Conservation (phyloP, 371 early-diverging fungal species). For the Apophysomyces variabilis region DNA sequence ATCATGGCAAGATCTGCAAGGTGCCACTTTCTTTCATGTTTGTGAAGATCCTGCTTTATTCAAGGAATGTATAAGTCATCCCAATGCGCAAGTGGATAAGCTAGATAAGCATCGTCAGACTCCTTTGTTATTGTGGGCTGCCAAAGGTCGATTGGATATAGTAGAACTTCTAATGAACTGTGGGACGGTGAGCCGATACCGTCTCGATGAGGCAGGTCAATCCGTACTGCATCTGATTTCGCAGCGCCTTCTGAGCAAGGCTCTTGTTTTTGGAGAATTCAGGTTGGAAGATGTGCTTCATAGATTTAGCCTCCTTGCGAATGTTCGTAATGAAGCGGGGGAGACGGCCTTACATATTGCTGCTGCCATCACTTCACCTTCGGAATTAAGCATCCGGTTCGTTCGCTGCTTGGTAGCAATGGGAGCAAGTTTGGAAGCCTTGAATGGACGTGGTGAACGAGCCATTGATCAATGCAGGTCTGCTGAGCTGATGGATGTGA, state of each 20-base stretch:
- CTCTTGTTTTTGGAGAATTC: constrained; percentile 16
- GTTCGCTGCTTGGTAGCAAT: constrained; percentile 27
- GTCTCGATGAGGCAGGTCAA: constrained; percentile 26
- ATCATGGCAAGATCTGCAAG: constrained; percentile 29
- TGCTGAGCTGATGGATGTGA: constrained; percentile 24
- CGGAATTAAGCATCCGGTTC: constrained; percentile 1
- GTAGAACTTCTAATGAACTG: constrained; percentile 33
- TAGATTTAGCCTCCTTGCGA: constrained; percentile 9
- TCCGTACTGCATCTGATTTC: constrained; percentile 32
- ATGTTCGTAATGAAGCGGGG: constrained; percentile 39
- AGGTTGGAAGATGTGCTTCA: constrained; percentile 18
- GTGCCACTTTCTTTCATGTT: constrained; percentile 51
- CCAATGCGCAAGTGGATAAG: constrained; percentile 25
- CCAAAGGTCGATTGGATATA: constrained; percentile 39
- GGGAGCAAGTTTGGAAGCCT: constrained; percentile 35
- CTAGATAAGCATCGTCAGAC: constrained; percentile 34
- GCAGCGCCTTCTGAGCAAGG: neutral
- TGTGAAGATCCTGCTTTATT: constrained; percentile 31
- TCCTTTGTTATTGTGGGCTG: constrained; percentile 52
- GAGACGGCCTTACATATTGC: constrained; percentile 53
- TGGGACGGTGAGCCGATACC: neutral
- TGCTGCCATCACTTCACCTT: constrained; percentile 8
- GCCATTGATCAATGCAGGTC: constrained; percentile 45
- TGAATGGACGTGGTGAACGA: constrained; percentile 41
- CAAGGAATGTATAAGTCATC: constrained; percentile 11